Evolutionary conservation across 2,329 filamentous ascomycete genomes (phyloP), one percentile per base, ranked within the genome.

Genomic region (Apiospora hydei): DNA sequence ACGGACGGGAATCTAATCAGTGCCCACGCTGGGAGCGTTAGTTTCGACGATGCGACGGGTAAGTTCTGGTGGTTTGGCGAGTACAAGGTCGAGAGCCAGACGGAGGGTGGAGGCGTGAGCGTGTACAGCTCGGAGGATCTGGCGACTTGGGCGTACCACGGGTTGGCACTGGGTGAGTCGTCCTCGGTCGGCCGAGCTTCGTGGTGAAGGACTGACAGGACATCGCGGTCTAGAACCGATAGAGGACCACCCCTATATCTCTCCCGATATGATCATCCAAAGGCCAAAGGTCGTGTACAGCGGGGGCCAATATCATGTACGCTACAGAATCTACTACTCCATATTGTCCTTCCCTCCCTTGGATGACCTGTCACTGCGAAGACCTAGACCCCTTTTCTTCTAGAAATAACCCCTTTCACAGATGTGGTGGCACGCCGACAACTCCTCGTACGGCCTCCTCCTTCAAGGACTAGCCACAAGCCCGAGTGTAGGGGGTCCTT

Each of bases 11-110:
- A 87, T n/a, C 77, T 90, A 16, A 85, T 91, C 70, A 91, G 90
- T 70, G 89, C 89, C 0, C 89, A 92, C 77, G 90, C 89, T 1
- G 89, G 89, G 0, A 86, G 85, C 16, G 82, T 91, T 8, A 85
- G 85, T 0, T 77, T 87, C 0, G 88, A 91, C 53, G 79, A 86
- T 51, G 83, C 84, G 6, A 84, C 84, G 0, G 86, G 86, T 21
- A 88, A 84, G 72, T 91, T 89, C 77, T 91, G 86, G 80, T 87
- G 85, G 84, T 91, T 91, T 71, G 89, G 89, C 47, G 89, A 91
- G 77, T 88, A 90, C 80, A 91, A 91, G 80, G 80, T 84, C 14
- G 79, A 91, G 74, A 88, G 85, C 0, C 87, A 89, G 73, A 84
- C 83, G 10, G 89, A 91, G 76, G 89, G 89, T 13, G 89, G 88